Conservation (phyloP, 2,329 filamentous ascomycete genomes). For the Talaromyces marneffei region DNA sequence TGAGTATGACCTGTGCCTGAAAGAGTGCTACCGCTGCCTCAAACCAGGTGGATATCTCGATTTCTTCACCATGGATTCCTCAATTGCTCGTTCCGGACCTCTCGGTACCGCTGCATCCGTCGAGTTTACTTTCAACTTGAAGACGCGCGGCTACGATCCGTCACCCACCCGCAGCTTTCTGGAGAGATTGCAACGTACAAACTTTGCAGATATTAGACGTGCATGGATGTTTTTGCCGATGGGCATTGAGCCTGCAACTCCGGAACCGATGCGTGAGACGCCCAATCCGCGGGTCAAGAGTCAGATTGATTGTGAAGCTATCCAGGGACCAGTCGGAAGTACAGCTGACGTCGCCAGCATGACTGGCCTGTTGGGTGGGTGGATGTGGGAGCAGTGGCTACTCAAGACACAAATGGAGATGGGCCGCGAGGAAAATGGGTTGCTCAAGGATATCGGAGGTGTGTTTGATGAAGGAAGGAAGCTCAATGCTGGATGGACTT, state of each 20-base stretch:
- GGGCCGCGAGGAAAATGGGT: constrained; percentile 54
- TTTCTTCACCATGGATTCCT: constrained; percentile 82
- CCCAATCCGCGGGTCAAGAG: constrained; percentile 33
- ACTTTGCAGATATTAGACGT: constrained; percentile 74
- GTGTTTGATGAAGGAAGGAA: constrained; percentile 57
- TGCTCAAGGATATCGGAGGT: constrained; percentile 52
- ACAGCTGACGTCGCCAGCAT: constrained; percentile 68
- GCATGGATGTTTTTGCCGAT: constrained; percentile 88
- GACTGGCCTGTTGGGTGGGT: constrained; percentile 75
- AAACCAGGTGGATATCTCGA: constrained; percentile 92
- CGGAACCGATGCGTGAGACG: constrained; percentile 40
- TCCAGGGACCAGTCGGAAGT: constrained; percentile 53
- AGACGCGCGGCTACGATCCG: constrained; percentile 84
- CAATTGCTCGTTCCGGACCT: constrained; percentile 78
- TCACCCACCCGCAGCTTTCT: constrained; percentile 76
- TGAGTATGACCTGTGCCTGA: constrained; percentile 80
- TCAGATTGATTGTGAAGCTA: constrained; percentile 52
- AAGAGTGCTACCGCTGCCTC: constrained; percentile 82
- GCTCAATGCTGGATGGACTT: constrained; percentile 54
- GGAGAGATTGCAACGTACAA: constrained; percentile 63
- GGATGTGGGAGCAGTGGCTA: constrained; percentile 96
- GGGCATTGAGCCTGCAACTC: constrained; percentile 50
- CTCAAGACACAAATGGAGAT: constrained; percentile 82
- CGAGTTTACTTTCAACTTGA: constrained; percentile 86
- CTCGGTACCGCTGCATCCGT: constrained; percentile 75